Evolutionary conservation across 768 basidiomycete species (phyloP).

Genomic region (Agaricus blazei): DNA sequence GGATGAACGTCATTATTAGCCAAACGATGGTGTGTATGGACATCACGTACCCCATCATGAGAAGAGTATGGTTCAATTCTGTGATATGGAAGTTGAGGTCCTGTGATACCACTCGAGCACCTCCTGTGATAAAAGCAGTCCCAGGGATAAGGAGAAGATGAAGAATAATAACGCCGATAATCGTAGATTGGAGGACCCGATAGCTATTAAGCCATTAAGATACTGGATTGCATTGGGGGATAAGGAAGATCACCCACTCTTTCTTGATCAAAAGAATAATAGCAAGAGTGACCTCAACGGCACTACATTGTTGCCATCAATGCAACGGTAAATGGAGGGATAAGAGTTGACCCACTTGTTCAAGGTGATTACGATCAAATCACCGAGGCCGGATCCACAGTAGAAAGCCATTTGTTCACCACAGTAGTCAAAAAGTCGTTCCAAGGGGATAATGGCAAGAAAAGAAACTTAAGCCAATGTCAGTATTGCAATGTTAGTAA

Average conservation of each 20-base stretch:
- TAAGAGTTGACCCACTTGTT: constrained; percentile 46
- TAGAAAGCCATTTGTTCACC: constrained; percentile 54
- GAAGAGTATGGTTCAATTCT: constrained; percentile 63
- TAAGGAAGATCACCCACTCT: constrained; percentile 43
- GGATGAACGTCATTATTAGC: not conserved
- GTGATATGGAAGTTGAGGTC: constrained; percentile 61
- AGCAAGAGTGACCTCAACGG: constrained; percentile 68
- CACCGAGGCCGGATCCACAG: constrained; percentile 58
- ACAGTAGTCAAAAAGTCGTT: constrained; percentile 62
- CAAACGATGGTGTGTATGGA: not conserved
- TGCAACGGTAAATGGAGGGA: not conserved
- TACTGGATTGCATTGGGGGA: not conserved
- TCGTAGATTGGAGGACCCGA: constrained; percentile 62
- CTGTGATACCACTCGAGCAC: constrained; percentile 62
- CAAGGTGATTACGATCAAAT: constrained; percentile 58
- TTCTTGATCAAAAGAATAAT: constrained; percentile 65
- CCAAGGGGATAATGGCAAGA: constrained; percentile 61
- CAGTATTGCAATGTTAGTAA: not conserved
- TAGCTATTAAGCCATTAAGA: constrained; percentile 32
- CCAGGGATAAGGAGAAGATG: constrained; percentile 72
- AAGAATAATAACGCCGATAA: constrained; percentile 68
- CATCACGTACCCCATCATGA: constrained; percentile 59
- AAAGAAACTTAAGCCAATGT: constrained; percentile 45
- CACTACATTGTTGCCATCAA: constrained; percentile 27
- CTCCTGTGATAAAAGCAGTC: constrained; percentile 65